phyloP scores from a whole-genome alignment of 768 basidiomycete species.

The Sporobolomyces pararoseus region DNA sequence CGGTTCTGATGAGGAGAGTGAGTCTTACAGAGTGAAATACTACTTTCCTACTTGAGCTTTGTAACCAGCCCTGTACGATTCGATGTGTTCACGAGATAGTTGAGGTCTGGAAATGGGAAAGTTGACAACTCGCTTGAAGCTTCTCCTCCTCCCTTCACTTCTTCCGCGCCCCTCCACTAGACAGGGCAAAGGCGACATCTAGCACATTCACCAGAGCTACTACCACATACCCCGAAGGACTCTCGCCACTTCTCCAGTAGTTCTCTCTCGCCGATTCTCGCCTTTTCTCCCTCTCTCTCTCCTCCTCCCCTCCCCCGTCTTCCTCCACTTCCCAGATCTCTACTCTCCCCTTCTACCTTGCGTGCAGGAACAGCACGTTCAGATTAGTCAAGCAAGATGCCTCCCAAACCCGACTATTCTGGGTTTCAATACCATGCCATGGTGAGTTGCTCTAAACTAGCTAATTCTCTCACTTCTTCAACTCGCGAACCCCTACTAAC shows the following conservation, averaged over 20 bases:
- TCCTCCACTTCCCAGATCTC: too few species aligned
- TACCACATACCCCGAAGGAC: not conserved
- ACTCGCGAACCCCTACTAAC: not conserved
- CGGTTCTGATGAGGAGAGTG: too few species aligned
- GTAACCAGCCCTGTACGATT: too few species aligned
- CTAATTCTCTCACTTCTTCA: not conserved
- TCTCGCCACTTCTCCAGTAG: not conserved
- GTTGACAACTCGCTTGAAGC: too few species aligned
- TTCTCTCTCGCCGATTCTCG: not conserved
- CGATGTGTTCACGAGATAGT: too few species aligned
- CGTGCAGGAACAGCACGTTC: too few species aligned
- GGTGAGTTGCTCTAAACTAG: conserved; percentile 26
- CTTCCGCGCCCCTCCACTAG: not conserved
- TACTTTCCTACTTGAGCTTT: too few species aligned
- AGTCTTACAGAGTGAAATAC: not conserved
- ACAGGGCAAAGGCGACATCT: not conserved
- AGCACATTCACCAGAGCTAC: not conserved
- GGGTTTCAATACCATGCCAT: conserved; percentile 87
- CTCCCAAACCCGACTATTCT: conserved; percentile 70
- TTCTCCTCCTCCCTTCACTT: not conserved
- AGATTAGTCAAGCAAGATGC: too few species aligned
- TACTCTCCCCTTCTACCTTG: too few species aligned
- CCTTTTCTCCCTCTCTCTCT: not conserved
- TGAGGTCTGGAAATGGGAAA: too few species aligned
- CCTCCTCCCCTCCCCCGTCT: not conserved